Evolutionary conservation across 768 basidiomycete genomes (phyloP).

Genomic region (Kwoniella mangroviensis): DNA sequence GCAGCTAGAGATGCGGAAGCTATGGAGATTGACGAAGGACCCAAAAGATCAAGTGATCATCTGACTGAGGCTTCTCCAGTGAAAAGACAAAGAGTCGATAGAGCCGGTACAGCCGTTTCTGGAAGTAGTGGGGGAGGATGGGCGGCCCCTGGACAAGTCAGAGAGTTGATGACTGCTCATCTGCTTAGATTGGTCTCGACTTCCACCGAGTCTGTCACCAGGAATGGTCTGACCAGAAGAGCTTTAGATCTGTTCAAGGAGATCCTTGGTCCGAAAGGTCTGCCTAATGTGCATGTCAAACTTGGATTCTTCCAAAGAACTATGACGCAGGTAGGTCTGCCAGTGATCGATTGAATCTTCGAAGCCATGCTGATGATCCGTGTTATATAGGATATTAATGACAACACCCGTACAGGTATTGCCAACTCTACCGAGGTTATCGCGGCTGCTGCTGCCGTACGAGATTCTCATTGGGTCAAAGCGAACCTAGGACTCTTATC

Average conservation of each 20-base stretch:
- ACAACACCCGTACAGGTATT: conserved; percentile 70
- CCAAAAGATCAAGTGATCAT: conserved; percentile 29
- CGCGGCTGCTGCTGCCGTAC: conserved; percentile 79
- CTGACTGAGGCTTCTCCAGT: conserved; percentile 35
- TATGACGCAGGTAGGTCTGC: conserved; percentile 71
- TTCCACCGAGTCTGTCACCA: conserved; percentile 57
- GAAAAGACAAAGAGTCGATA: conserved; percentile 55
- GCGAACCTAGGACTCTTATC: conserved; percentile 74
- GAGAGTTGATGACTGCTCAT: conserved; percentile 93
- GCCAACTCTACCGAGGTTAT: conserved; percentile 85
- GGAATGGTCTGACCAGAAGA: conserved; percentile 57
- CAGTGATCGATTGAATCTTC: background rate
- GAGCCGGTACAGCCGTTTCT: conserved; percentile 57
- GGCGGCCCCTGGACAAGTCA: conserved; percentile 76
- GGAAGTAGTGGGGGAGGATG: conserved; percentile 61
- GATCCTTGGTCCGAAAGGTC: conserved; percentile 80
- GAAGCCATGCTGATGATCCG: background rate
- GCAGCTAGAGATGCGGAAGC: conserved; percentile 48
- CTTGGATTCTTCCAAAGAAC: conserved; percentile 84
- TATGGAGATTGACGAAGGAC: conserved; percentile 63
- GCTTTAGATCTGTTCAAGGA: conserved; percentile 66
- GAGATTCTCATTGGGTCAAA: conserved; percentile 79
- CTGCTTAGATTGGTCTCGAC: conserved; percentile 86
- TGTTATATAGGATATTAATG: conserved; percentile 71
- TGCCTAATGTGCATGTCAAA: conserved; percentile 90